Percentiles rank a stretch among this genome's conserved stretches.
These are phyloP conservation scores for Backusella luteola DNA, from an alignment of 192 early-diverging fungal genomes.

Conservation along the genomic window DNA sequence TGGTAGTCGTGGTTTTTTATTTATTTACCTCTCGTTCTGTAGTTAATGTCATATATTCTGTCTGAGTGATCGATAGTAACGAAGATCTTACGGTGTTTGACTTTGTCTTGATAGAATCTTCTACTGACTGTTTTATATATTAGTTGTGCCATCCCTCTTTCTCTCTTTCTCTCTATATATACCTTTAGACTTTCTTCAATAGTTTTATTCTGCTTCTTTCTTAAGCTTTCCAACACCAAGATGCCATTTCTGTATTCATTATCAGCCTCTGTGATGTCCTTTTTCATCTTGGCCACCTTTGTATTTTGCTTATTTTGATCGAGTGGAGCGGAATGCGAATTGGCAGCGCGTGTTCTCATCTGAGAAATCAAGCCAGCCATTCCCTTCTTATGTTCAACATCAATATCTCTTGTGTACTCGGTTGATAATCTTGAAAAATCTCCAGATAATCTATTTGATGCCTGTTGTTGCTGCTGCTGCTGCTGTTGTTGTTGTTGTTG, in stretches of 20 bases:
- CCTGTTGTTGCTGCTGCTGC: background rate
- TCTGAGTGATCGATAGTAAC: background rate
- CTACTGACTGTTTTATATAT: background rate
- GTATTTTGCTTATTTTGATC: slow-evolving; percentile 34
- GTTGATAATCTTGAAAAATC: background rate
- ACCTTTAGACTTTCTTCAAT: slow-evolving; percentile 9
- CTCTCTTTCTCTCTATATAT: background rate
- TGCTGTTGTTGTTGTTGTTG: background rate
- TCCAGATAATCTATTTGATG: background rate
- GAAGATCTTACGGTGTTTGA: background rate
- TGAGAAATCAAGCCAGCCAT: slow-evolving; percentile 30
- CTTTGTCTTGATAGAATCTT: slow-evolving; percentile 9
- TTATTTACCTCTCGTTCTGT: background rate
- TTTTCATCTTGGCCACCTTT: slow-evolving; percentile 38
- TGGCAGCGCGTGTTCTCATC: slow-evolving; percentile 25
- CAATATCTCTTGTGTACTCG: slow-evolving; percentile 8
- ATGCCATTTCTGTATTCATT: slow-evolving; percentile 32
- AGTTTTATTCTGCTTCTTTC: slow-evolving; percentile 21
- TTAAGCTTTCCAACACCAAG: slow-evolving; percentile 17
- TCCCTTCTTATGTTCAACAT: slow-evolving; percentile 23
- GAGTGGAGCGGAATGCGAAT: slow-evolving; percentile 3
- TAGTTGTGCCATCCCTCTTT: background rate
- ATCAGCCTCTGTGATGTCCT: slow-evolving; percentile 39
- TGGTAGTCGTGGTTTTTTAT: background rate
- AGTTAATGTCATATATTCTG: background rate